Conservation (phyloP, 2,329 filamentous ascomycete species). For the Neurospora sp. region DNA sequence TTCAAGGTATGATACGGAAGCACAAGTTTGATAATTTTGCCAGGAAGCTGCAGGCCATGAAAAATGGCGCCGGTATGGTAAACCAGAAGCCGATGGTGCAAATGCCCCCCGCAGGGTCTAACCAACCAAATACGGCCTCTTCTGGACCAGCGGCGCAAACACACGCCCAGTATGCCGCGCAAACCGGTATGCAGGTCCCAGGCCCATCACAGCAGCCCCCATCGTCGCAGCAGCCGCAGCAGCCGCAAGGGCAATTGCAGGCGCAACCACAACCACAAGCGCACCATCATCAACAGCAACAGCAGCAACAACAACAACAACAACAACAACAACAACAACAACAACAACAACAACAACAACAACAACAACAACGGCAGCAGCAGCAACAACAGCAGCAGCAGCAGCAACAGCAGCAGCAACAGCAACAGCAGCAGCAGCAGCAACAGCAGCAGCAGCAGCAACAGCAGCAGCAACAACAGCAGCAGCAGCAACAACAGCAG, state of each 20-base stretch:
- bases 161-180: not conserved
- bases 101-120: not conserved
- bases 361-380: slow-evolving; percentile 13
- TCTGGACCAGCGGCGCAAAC: not conserved
- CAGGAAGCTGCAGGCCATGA: slow-evolving; percentile 10
- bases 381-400: slow-evolving; percentile 9
- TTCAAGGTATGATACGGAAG: slow-evolving; percentile 1
- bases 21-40: slow-evolving; percentile 3
- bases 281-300: not conserved
- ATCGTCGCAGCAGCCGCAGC: not conserved
- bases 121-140: not conserved
- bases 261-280: not conserved
- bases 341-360: slow-evolving; percentile 4
- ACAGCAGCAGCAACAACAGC: not conserved
- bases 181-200: not conserved
- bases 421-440: not conserved
- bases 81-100: not conserved
- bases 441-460: slow-evolving; percentile 2
- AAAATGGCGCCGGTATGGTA: not conserved
- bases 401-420: slow-evolving; percentile 4
- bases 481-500: slow-evolving; percentile 10
- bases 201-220: not conserved
- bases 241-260: not conserved
- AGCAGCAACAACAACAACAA: slow-evolving; percentile 5
- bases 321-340: not conserved